phyloP scores from a whole-genome alignment of 2,329 filamentous ascomycete genomes.

The Penicillium freii region DNA sequence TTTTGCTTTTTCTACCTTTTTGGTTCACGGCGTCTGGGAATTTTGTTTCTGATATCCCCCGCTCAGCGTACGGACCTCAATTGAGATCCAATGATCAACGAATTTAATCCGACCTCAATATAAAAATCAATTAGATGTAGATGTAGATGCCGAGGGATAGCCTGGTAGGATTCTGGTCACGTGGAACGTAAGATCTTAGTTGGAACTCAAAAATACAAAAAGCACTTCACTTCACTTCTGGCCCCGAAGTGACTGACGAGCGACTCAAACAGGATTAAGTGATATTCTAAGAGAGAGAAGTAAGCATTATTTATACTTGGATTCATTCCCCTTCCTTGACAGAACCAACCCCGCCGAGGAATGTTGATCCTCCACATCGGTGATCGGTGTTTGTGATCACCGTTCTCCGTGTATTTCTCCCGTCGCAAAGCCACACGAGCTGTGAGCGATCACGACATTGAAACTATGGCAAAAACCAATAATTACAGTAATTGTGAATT shows the following conservation, averaged over 20 bases:
- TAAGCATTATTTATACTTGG: not conserved
- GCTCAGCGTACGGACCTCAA: not conserved
- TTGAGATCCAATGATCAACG: not conserved
- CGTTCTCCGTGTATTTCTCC: conserved; percentile 15
- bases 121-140: not conserved
- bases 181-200: not conserved
- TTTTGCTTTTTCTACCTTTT: not conserved
- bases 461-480: not conserved
- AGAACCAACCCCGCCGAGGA: not conserved
- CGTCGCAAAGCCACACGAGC: not conserved
- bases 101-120: not conserved
- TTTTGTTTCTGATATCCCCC: conserved; percentile 13
- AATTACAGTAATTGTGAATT: not conserved
- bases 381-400: conserved; percentile 25
- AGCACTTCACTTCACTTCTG: not conserved
- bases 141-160: not conserved
- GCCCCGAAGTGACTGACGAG: not conserved
- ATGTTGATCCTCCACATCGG: conserved; percentile 15
- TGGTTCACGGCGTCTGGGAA: conserved; percentile 2
- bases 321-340: not conserved
- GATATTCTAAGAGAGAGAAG: not conserved
- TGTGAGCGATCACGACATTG: not conserved
- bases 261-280: not conserved
- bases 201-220: not conserved
- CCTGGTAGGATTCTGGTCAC: not conserved